phyloP scores from a whole-genome alignment of 108 stramenopile genomes.

The Fistulifera pelliculosa region DNA sequence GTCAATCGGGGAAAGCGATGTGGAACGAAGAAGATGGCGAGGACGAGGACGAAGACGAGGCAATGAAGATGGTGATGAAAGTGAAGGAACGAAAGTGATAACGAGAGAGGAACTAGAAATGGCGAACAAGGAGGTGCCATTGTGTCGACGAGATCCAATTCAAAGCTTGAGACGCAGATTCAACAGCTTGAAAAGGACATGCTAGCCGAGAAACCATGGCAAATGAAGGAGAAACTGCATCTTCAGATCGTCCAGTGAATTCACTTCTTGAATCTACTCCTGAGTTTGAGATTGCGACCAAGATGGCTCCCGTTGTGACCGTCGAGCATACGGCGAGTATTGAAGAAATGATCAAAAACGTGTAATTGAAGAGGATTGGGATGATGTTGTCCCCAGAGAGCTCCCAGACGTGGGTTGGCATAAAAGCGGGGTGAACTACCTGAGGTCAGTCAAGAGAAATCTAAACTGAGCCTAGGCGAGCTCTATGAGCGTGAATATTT shows the following conservation, averaged over 20 bases:
- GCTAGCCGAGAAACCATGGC: conserved; percentile 94
- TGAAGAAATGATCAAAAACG: conserved; percentile 90
- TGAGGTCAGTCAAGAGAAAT: conserved; percentile 96
- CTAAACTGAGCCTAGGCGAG: conserved; percentile 91
- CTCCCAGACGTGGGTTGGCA: conserved; percentile 71
- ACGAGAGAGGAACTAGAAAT: conserved; percentile 21
- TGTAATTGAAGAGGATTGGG: conserved; percentile 91
- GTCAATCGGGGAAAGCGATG: neutral
- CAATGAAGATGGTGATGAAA: no score
- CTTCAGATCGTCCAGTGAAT: conserved; percentile 73
- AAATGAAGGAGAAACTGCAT: conserved; percentile 82
- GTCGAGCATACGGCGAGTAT: conserved; percentile 77
- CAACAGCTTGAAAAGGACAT: conserved; percentile 83
- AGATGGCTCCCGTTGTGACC: conserved; percentile 82
- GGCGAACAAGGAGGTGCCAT: conserved; percentile 3
- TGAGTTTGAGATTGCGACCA: conserved; percentile 90
- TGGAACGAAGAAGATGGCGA: conserved; percentile 15
- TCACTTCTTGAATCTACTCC: conserved; percentile 91
- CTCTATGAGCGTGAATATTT: conserved; percentile 93
- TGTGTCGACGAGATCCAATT: conserved; percentile 19
- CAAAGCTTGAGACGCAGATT: conserved; percentile 75
- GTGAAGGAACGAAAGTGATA: conserved; percentile 28
- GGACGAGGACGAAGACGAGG: conserved; percentile 11
- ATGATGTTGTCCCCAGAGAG: conserved; percentile 91
- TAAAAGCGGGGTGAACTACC: conserved; percentile 74